Conservation (phyloP, 306 rosid genomes). For the Dalbergia oliveri region DNA sequence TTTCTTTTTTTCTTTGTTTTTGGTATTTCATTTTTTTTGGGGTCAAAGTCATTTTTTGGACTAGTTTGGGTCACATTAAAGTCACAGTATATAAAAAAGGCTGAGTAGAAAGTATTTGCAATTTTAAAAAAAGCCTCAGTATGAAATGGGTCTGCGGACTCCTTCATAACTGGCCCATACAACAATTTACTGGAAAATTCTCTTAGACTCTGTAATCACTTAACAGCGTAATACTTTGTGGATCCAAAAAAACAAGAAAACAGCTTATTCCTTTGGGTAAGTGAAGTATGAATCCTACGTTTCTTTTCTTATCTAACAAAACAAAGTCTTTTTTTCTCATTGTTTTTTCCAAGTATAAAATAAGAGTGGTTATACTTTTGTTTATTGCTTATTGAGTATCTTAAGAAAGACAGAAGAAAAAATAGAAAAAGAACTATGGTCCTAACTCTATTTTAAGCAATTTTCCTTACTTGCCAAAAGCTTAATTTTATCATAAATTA, state of each 20-base stretch:
- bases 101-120: not conserved
- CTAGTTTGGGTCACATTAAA: no score
- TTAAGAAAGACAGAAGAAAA: not conserved
- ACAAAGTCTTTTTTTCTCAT: no score
- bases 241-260: no score
- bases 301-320: no score
- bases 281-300: no score
- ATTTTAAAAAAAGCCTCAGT: not conserved
- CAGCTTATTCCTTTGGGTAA: no score
- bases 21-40: no score
- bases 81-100: no score
- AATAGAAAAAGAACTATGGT: not conserved
- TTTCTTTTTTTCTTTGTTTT: not conserved
- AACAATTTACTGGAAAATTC: not conserved
- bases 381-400: no score
- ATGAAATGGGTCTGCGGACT: not conserved
- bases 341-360: no score
- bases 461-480: not conserved
- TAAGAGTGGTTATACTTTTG: no score
- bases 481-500: not conserved
- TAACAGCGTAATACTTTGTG: no score
- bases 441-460: not conserved
- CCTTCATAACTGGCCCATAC: not conserved
- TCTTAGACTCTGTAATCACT: not conserved
- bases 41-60: not conserved